phyloP scores from a whole-genome alignment of 1,139 yeast species.

The Hanseniaspora uvarum region DNA sequence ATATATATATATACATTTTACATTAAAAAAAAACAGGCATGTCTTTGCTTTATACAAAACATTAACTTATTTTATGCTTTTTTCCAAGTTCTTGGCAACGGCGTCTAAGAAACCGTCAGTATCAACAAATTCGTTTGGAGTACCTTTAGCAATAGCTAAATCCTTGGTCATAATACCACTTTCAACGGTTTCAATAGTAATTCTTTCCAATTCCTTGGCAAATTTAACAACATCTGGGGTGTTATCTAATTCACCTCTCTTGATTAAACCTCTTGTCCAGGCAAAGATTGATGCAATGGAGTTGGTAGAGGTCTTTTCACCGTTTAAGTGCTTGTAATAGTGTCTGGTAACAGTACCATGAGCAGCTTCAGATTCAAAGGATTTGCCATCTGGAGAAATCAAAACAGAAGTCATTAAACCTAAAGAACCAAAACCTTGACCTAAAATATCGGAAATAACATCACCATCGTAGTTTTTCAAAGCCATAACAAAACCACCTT shows the following conservation, averaged over 20 bases:
- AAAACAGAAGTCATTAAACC: conserved; percentile 78
- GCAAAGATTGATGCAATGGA: conserved; percentile 80
- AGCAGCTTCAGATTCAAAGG: conserved; percentile 77
- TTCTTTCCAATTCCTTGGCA: conserved; percentile 55
- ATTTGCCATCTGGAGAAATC: conserved; percentile 78
- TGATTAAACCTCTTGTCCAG: conserved; percentile 75
- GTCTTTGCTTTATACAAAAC: not conserved
- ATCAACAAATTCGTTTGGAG: conserved; percentile 56
- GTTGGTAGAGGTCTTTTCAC: conserved; percentile 74
- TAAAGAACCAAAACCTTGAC: conserved; percentile 76
- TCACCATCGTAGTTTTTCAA: conserved; percentile 81
- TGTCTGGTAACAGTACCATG: conserved; percentile 85
- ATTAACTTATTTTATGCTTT: conserved; percentile 1
- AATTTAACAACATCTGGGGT: conserved; percentile 63
- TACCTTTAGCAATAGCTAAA: conserved; percentile 64
- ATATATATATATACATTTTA: not conserved
- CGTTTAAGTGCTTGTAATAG: conserved; percentile 73
- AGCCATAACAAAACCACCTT: conserved; percentile 76
- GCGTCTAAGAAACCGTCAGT: conserved; percentile 68
- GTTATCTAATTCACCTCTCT: conserved; percentile 65
- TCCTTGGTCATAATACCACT: conserved; percentile 72
- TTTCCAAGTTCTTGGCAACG: conserved; percentile 42
- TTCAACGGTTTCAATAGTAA: conserved; percentile 63
- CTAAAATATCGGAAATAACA: conserved; percentile 75
- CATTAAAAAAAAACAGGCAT: too few relatives aligned